Evolutionary conservation across 352 stramenopile species (phyloP).

Genomic region (Thraustotheca clavata): DNA sequence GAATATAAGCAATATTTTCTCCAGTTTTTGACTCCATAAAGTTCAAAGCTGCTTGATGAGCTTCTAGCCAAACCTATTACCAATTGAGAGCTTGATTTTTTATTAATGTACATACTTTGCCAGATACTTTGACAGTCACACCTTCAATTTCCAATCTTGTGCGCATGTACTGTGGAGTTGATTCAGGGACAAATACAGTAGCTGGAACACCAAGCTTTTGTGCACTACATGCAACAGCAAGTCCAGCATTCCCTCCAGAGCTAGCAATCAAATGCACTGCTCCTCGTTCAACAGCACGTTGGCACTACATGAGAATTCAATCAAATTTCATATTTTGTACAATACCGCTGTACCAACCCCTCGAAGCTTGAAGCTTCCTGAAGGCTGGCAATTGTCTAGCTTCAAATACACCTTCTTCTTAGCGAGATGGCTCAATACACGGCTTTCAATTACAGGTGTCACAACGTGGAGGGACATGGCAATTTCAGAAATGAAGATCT

Average conservation of each 20-base stretch:
- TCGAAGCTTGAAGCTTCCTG: constrained; percentile 77
- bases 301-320: constrained; percentile 4
- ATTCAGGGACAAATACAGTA: constrained; percentile 61
- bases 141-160: constrained; percentile 46
- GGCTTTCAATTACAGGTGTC: constrained; percentile 52
- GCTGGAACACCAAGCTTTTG: constrained; percentile 40
- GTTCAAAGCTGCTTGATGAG: constrained; percentile 43
- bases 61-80: constrained; percentile 58
- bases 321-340: not conserved
- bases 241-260: constrained; percentile 71
- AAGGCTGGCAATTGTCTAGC: constrained; percentile 62
- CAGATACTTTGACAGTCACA: constrained; percentile 55
- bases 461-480: constrained; percentile 13
- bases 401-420: constrained; percentile 60
- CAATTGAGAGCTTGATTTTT: not conserved
- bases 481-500: not conserved
- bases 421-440: constrained; percentile 30
- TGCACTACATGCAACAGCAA: constrained; percentile 49
- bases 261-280: constrained; percentile 38
- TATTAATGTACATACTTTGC: constrained; percentile 28
- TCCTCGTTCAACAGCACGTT: constrained; percentile 21
- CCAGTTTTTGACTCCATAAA: constrained; percentile 28
- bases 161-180: constrained; percentile 62
- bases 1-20: constrained; percentile 37
- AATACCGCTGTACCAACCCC: constrained; percentile 49